phyloP scores from a whole-genome alignment of 805 yeast genomes.

The Yarrowia hollandica region DNA sequence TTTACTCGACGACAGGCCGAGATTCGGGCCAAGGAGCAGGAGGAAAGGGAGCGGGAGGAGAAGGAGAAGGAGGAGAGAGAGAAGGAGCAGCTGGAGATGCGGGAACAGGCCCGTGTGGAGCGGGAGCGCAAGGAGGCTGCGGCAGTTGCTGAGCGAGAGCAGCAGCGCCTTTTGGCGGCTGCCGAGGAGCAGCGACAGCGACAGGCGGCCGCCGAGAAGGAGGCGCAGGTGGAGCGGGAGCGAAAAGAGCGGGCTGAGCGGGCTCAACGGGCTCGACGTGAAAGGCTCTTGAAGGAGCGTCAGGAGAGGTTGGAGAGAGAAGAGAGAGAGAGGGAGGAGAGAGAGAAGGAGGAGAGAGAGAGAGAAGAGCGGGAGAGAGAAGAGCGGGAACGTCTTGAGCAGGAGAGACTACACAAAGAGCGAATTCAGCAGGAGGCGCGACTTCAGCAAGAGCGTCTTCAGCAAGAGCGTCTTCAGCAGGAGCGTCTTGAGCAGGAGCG shows the following conservation, averaged over 20 bases:
- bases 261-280: slow-evolving; percentile 18
- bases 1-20: slow-evolving; percentile 12
- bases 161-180: neutral
- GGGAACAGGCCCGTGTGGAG: neutral
- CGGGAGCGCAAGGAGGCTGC: slow-evolving; percentile 6
- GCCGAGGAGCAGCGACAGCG: slow-evolving; percentile 20
- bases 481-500: neutral
- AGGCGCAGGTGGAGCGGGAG: slow-evolving; percentile 5
- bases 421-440: neutral
- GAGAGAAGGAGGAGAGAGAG: neutral
- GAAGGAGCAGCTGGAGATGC: neutral
- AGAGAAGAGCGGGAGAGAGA: neutral
- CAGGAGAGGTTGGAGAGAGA: slow-evolving; percentile 6
- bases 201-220: neutral
- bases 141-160: slow-evolving; percentile 6
- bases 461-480: neutral
- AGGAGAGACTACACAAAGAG: neutral
- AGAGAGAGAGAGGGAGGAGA: neutral
- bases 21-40: neutral
- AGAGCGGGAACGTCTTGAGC: neutral
- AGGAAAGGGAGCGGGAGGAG: neutral
- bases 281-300: slow-evolving; percentile 1
- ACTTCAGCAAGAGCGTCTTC: neutral
- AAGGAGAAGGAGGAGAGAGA: neutral
- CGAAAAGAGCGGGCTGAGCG: slow-evolving; percentile 21